Evolutionary conservation across 345 rosid genomes (phyloP).

Genomic region (Linum usitatissimum): DNA sequence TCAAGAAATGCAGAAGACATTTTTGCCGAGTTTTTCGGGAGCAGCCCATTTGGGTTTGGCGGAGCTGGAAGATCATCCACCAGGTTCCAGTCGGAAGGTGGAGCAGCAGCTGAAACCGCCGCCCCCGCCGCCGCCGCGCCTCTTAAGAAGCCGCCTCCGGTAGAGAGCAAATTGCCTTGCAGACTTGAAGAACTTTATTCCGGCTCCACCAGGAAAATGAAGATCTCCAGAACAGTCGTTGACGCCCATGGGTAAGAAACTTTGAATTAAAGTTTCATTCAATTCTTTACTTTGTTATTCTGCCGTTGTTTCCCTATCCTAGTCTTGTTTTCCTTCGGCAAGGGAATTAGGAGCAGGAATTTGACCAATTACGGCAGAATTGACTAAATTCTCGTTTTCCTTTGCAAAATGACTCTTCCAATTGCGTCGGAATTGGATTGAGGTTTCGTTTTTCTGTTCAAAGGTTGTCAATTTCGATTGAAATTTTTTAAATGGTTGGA

Average conservation of each 20-base stretch:
- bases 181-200: constrained; percentile 75
- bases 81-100: constrained; percentile 71
- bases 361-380: no score
- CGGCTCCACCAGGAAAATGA: constrained; percentile 96
- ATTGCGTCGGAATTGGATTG: no score
- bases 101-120: constrained; percentile 24
- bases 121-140: constrained; percentile 29
- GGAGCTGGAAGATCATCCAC: constrained; percentile 49
- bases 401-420: no score
- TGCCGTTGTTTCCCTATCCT: no score
- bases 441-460: no score
- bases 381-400: no score
- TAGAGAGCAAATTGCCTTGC: constrained; percentile 88
- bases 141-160: constrained; percentile 73
- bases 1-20: constrained; percentile 96
- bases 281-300: no score
- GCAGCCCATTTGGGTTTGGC: constrained; percentile 60
- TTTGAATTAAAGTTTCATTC: no score
- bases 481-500: no score
- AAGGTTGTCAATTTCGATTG: no score
- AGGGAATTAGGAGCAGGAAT: no score
- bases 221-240: constrained; percentile 80
- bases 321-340: not conserved
- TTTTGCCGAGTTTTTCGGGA: constrained; percentile 89
- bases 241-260: constrained; percentile 48